phyloP scores from a whole-genome alignment of 306 rosid genomes.

The Astragalus glycyphyllos region DNA sequence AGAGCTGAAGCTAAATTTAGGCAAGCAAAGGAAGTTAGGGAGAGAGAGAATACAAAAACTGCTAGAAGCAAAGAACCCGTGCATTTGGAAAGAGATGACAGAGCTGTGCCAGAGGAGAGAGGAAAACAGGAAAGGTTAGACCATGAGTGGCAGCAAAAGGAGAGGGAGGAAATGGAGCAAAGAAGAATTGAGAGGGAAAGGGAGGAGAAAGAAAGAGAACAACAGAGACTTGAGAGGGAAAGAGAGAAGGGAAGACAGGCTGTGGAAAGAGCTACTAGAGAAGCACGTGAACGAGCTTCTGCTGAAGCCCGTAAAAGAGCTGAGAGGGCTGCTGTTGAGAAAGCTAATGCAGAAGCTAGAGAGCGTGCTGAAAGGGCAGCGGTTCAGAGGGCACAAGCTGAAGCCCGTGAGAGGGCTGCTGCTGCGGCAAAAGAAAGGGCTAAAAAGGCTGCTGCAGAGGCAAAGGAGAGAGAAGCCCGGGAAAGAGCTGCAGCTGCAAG shows the following conservation, averaged over 20 bases:
- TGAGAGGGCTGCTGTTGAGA: constrained; percentile 87
- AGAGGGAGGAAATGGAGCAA: constrained; percentile 73
- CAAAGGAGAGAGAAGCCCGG: constrained; percentile 54
- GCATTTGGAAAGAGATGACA: constrained; percentile 73
- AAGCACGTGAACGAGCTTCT: constrained; percentile 98
- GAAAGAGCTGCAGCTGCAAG: constrained; percentile 53
- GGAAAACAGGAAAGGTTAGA: constrained; percentile 66
- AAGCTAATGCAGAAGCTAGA: constrained; percentile 90
- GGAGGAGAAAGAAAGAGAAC: constrained; percentile 78
- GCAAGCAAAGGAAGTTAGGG: constrained; percentile 92
- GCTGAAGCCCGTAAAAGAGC: constrained; percentile 82
- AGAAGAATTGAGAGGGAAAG: constrained; percentile 61
- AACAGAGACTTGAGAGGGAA: constrained; percentile 73
- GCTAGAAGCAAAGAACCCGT: constrained; percentile 67
- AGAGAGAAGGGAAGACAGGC: constrained; percentile 83
- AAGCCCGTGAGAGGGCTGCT: constrained; percentile 98
- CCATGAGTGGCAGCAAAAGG: constrained; percentile 68
- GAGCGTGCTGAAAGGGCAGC: constrained; percentile 93
- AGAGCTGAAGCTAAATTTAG: constrained; percentile 90
- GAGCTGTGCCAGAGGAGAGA: constrained; percentile 52
- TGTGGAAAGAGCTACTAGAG: constrained; percentile 98
- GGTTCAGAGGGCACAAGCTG: constrained; percentile 91
- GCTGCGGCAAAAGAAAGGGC: constrained; percentile 87
- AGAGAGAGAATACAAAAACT: constrained; percentile 77
- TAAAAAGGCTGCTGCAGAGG: constrained; percentile 85